A percentile compares a stretch with the other conserved stretches of the same genome.
These are phyloP conservation scores for Patellifolia procumbens DNA, from an alignment of 179 eudicot genomes.

Conservation along the genomic window DNA sequence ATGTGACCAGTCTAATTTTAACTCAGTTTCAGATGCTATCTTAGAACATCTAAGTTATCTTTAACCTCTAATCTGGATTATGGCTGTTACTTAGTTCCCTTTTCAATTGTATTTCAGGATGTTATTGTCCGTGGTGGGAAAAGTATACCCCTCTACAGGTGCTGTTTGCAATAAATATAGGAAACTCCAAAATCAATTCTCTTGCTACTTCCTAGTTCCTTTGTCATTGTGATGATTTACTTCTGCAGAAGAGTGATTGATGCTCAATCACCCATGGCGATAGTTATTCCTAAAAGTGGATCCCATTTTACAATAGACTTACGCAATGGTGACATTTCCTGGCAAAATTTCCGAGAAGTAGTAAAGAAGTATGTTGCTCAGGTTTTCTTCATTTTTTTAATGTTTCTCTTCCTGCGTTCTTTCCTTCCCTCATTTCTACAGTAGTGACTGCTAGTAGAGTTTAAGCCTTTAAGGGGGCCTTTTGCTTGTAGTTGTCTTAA, in stretches of 20 bases:
- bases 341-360: slow-evolving; percentile 67
- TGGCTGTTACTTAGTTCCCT: neutral
- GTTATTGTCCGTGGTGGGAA: slow-evolving; percentile 77
- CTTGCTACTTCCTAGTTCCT: slow-evolving; percentile 5
- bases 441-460: neutral
- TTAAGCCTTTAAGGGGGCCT: neutral
- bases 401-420: slow-evolving; percentile 1
- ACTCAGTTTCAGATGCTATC: neutral
- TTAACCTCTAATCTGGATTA: slow-evolving; percentile 3
- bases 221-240: slow-evolving; percentile 3
- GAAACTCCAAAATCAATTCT: neutral
- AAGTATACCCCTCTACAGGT: slow-evolving; percentile 91
- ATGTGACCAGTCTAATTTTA: neutral
- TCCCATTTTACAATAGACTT: slow-evolving; percentile 48
- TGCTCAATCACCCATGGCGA: slow-evolving; percentile 81
- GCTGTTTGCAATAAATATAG: slow-evolving; percentile 6
- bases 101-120: slow-evolving; percentile 50
- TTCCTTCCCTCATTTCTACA: slow-evolving; percentile 6
- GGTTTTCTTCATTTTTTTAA: slow-evolving; percentile 7
- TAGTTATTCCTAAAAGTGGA: slow-evolving; percentile 69
- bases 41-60: neutral
- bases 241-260: slow-evolving; percentile 80
- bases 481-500: neutral
- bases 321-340: slow-evolving; percentile 76
- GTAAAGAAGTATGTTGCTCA: slow-evolving; percentile 46